A percentile compares a stretch with the other conserved stretches of the same genome.
phyloP scores from a whole-genome alignment of 768 basidiomycete species.

The Termitomyces sp. region DNA sequence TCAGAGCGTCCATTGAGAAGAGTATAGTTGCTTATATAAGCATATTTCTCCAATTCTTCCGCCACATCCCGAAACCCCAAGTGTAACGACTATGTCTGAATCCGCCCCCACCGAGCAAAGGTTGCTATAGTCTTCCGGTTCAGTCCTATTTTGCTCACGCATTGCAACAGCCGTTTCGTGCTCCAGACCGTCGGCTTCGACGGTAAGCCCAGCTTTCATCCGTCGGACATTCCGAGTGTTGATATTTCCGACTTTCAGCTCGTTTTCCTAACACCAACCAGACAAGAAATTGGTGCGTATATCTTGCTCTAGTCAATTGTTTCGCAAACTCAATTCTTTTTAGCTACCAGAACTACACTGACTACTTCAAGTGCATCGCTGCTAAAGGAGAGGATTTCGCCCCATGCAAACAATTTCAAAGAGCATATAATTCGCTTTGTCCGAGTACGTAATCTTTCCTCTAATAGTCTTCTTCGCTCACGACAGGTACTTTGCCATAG shows the following conservation, averaged over 20 bases:
- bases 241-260: slow-evolving; percentile 41
- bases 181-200: slow-evolving; percentile 97
- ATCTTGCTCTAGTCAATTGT: neutral
- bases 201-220: slow-evolving; percentile 40
- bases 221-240: slow-evolving; percentile 3
- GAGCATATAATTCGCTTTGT: slow-evolving; percentile 93
- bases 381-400: slow-evolving; percentile 98
- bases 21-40: slow-evolving; percentile 35
- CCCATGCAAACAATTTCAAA: slow-evolving; percentile 99
- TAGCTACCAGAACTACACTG: slow-evolving; percentile 95
- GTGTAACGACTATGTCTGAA: slow-evolving; percentile 56
- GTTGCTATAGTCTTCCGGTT: slow-evolving; percentile 5
- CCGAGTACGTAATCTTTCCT: slow-evolving; percentile 69
- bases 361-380: slow-evolving; percentile 96
- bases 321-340: slow-evolving; percentile 4
- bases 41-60: slow-evolving; percentile 26
- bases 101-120: slow-evolving; percentile 34
- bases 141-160: slow-evolving; percentile 14
- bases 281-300: slow-evolving; percentile 80
- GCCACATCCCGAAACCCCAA: slow-evolving; percentile 37
- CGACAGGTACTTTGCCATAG: slow-evolving; percentile 32
- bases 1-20: slow-evolving; percentile 79
- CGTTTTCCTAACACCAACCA: slow-evolving; percentile 93
- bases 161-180: slow-evolving; percentile 64
- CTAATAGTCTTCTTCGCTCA: slow-evolving; percentile 8